Evolutionary conservation across 2,329 filamentous ascomycete genomes (phyloP), one percentile per base, ranked within the genome.

Genomic region (Colletotrichum sp.): DNA sequence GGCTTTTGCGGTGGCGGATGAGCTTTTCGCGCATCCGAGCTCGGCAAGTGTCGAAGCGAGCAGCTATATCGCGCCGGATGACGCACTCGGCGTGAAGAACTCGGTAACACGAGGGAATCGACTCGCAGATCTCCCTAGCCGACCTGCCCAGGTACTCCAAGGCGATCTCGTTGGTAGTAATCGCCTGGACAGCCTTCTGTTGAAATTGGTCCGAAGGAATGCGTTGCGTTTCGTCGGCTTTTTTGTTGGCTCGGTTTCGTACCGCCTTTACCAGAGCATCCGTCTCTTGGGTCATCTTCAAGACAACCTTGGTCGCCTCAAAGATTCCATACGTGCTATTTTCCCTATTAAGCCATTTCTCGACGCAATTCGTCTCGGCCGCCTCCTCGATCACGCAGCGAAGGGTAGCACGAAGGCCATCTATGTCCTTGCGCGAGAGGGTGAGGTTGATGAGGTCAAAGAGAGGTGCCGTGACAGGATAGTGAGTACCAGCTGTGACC

Each of bases 81-180:
- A 87, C 80, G 39, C 84, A 83, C 73, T 87, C 85, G 12, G 86
- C 80, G 59, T 87, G 84, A 8, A 86, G 79, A 48, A 86, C 80
- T 8, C 85, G 82, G 73, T 83, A 84, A 6, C 75, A 11, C 5
- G 77, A 13, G 6, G 83, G 81, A 30, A 86, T 81, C 8, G 72
- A 72, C 16, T 77, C 77, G n/a, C 81, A 82, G 30, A 86, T 83
- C 30, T 85, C 76, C 44, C 82, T 77, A 5, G 82, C 82, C 6
- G 84, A 81, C 76, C 80, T 80, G 12, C 79, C 79, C 16, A 85
- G 78, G 71, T 83, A 80, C 9, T 82, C 77, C 61, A 78, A 80
- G n/a, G 82, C 82, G 2, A 81, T 78, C 16, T 81, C 78, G 44
- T 77, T 79, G 9, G 78, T 74, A 22, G 79, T 78, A 34, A 59